phyloP scores from a whole-genome alignment of 2,329 filamentous ascomycete genomes.

The Phialophora verrucosa region DNA sequence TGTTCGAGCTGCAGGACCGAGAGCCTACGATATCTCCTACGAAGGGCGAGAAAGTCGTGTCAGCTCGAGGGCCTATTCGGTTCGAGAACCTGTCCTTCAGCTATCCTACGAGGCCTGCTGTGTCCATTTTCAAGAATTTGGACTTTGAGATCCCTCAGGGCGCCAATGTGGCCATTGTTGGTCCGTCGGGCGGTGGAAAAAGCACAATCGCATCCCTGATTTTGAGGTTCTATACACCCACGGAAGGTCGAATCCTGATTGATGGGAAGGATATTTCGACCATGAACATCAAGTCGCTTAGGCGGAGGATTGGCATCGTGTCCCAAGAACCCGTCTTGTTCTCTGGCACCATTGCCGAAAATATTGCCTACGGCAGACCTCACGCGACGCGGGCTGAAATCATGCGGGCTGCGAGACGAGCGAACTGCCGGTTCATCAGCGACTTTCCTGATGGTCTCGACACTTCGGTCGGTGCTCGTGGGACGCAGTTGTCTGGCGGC shows the following conservation, averaged over 20 bases:
- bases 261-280: slow-evolving; percentile 80
- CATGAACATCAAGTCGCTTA: slow-evolving; percentile 92
- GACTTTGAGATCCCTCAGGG: slow-evolving; percentile 91
- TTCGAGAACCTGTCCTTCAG: slow-evolving; percentile 87
- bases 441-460: slow-evolving; percentile 96
- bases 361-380: slow-evolving; percentile 90
- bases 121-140: slow-evolving; percentile 86
- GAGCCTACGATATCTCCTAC: slow-evolving; percentile 86
- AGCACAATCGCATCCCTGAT: slow-evolving; percentile 92
- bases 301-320: slow-evolving; percentile 91
- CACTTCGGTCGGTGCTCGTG: slow-evolving; percentile 88
- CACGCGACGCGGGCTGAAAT: slow-evolving; percentile 79
- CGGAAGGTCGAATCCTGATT: slow-evolving; percentile 76
- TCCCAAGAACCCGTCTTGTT: slow-evolving; percentile 96
- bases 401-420: slow-evolving; percentile 81
- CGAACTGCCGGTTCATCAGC: slow-evolving; percentile 95
- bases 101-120: slow-evolving; percentile 91
- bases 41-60: slow-evolving; percentile 75
- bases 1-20: slow-evolving; percentile 95
- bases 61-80: slow-evolving; percentile 84
- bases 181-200: slow-evolving; percentile 94
- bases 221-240: slow-evolving; percentile 88
- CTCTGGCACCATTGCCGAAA: slow-evolving; percentile 74
- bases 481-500: slow-evolving; percentile 90
- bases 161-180: slow-evolving; percentile 94